phyloP scores from a whole-genome alignment of 2,329 filamentous ascomycete species.

The Celoporthe dispersa region DNA sequence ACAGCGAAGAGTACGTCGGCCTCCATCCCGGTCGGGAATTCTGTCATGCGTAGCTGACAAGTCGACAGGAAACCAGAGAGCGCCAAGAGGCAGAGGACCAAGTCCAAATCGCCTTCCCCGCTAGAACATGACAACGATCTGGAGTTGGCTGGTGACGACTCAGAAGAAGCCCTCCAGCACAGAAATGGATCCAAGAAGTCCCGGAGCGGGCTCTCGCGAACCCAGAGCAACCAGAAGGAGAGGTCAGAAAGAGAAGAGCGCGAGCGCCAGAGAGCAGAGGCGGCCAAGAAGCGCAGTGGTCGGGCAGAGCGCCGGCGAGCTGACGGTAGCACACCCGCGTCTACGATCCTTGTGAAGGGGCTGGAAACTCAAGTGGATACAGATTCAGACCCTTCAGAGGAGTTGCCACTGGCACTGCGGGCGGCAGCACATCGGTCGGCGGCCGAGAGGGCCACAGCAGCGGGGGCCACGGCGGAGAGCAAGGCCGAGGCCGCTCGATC shows the following conservation, averaged over 20 bases:
- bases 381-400: constrained; percentile 77
- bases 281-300: constrained; percentile 78
- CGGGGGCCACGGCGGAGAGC: constrained; percentile 27
- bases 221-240: constrained; percentile 54
- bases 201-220: constrained; percentile 57
- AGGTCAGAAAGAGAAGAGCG: constrained; percentile 73
- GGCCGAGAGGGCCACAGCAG: constrained; percentile 24
- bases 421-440: constrained; percentile 40
- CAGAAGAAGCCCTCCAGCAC: constrained; percentile 68
- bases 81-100: constrained; percentile 82
- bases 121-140: constrained; percentile 50
- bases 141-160: constrained; percentile 62
- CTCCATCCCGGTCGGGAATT: background rate
- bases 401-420: constrained; percentile 58
- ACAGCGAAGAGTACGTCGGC: constrained; percentile 85
- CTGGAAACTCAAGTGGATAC: constrained; percentile 42
- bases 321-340: constrained; percentile 64
- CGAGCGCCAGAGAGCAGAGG: constrained; percentile 74
- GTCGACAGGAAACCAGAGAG: constrained; percentile 67
- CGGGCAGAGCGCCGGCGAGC: constrained; percentile 78
- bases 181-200: constrained; percentile 63
- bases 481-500: constrained; percentile 31
- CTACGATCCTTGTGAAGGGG: constrained; percentile 35
- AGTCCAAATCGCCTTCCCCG: constrained; percentile 72
- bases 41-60: constrained; percentile 25